These are phyloP conservation scores for Dactylellina drechsleri DNA, from an alignment of 2,329 filamentous ascomycete genomes.

Conservation along the genomic window DNA sequence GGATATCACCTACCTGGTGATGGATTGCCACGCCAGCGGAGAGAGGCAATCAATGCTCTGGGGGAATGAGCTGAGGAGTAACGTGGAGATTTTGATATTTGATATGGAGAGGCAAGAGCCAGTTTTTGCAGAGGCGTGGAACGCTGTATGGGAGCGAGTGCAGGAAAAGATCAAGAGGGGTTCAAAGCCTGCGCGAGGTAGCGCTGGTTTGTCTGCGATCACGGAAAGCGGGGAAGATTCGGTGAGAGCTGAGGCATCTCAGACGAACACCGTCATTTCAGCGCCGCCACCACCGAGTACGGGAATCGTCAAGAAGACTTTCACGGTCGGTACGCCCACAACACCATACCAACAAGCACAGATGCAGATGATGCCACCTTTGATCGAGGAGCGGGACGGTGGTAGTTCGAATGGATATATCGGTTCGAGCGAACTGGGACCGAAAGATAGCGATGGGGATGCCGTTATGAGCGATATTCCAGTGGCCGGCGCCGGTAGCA, in stretches of 20 bases:
- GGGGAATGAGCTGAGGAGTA: constrained; percentile 88
- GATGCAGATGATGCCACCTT: constrained; percentile 45
- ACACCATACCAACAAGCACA: constrained; percentile 39
- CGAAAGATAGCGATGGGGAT: constrained; percentile 50
- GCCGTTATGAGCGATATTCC: constrained; percentile 53
- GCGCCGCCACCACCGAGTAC: constrained; percentile 22
- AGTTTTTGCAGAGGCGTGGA: constrained; percentile 69
- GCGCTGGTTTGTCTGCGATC: constrained; percentile 54
- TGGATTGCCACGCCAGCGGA: constrained; percentile 83
- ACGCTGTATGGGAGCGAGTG: constrained; percentile 74
- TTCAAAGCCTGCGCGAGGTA: constrained; percentile 66
- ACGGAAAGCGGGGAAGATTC: constrained; percentile 40
- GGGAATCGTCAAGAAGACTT: constrained; percentile 12
- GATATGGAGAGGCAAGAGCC: constrained; percentile 75
- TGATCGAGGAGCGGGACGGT: constrained; percentile 37
- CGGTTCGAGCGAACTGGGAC: constrained; percentile 39
- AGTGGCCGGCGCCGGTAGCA: constrained; percentile 15
- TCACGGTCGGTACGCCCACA: constrained; percentile 13
- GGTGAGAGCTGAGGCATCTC: constrained; percentile 19
- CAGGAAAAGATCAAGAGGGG: constrained; percentile 78
- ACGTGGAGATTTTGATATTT: constrained; percentile 92
- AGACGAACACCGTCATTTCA: constrained; percentile 5
- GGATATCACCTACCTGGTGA: constrained; percentile 84
- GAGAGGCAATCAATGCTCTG: constrained; percentile 85
- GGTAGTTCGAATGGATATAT: constrained; percentile 50